These are phyloP conservation scores for Gynochthodes officinalis DNA, from an alignment of 257 asterid species.

Conservation along the genomic window DNA sequence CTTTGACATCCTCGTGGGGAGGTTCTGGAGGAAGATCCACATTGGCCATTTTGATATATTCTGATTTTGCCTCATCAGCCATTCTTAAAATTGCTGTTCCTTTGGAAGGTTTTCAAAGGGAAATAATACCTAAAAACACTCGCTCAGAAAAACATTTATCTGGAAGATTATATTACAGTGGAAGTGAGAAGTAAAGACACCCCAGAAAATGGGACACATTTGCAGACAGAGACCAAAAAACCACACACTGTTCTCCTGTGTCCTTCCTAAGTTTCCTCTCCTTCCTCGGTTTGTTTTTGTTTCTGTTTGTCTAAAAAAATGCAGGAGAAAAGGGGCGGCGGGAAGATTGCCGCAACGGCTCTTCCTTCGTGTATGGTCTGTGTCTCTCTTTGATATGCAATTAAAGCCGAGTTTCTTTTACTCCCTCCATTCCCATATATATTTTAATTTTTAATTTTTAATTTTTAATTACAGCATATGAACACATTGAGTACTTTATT, in stretches of 20 bases:
- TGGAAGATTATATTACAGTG: too few species aligned
- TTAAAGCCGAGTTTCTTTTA: too few species aligned
- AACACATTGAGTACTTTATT: too few species aligned
- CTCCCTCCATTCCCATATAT: too few species aligned
- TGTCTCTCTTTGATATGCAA: too few species aligned
- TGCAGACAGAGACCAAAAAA: neutral
- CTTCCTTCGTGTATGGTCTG: too few species aligned
- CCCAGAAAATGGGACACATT: neutral
- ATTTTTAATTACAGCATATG: too few species aligned
- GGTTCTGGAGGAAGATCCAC: too few species aligned
- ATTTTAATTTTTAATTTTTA: too few species aligned
- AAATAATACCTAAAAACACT: too few species aligned
- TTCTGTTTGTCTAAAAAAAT: neutral
- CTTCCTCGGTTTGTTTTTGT: neutral
- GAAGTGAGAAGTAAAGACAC: neutral
- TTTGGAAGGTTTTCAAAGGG: neutral
- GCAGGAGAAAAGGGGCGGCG: neutral
- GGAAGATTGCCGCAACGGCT: neutral
- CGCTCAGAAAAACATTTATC: too few species aligned
- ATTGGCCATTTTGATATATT: neutral
- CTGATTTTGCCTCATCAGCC: conserved; percentile 8
- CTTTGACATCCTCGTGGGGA: neutral
- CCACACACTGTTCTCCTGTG: neutral
- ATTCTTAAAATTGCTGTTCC: conserved; percentile 8
- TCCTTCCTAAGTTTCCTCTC: conserved; percentile 18